phyloP scores from a whole-genome alignment of 345 rosid species.

The Lepidium sativum region DNA sequence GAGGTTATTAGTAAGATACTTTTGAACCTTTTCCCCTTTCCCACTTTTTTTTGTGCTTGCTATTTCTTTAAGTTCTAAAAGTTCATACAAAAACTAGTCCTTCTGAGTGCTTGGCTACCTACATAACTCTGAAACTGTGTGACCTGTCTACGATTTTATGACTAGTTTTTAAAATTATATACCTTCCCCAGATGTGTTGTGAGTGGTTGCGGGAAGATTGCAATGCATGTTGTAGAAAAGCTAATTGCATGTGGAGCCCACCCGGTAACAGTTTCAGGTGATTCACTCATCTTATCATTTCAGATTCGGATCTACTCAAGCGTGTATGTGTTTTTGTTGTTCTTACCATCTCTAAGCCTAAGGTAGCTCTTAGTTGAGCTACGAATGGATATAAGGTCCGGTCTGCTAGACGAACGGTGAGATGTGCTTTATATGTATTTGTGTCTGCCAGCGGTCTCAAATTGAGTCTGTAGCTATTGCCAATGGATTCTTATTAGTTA shows the following conservation, averaged over 20 bases:
- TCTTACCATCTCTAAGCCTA: not conserved
- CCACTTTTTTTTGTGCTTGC: not conserved
- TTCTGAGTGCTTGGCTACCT: not conserved
- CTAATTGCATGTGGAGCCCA: constrained; percentile 91
- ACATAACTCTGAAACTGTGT: not conserved
- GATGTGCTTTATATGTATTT: not conserved
- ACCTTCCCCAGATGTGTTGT: constrained; percentile 62
- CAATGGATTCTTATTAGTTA: not conserved
- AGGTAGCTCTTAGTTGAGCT: not conserved
- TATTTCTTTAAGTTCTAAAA: not conserved
- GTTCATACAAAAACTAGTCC: not conserved
- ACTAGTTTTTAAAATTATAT: constrained; percentile 2
- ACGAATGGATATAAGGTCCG: not conserved
- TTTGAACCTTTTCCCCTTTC: not conserved
- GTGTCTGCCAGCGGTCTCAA: constrained; percentile 4
- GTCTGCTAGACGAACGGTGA: not conserved
- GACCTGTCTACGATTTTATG: not conserved
- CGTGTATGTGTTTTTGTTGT: not conserved
- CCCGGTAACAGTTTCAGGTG: constrained; percentile 91
- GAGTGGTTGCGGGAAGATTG: constrained; percentile 98
- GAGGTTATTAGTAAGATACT: not conserved
- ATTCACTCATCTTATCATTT: not conserved
- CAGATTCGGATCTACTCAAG: not conserved
- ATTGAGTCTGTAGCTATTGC: not conserved
- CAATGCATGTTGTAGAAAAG: constrained; percentile 97